phyloP scores from a whole-genome alignment of 108 stramenopile species.

The Licmophora abbreviata region DNA sequence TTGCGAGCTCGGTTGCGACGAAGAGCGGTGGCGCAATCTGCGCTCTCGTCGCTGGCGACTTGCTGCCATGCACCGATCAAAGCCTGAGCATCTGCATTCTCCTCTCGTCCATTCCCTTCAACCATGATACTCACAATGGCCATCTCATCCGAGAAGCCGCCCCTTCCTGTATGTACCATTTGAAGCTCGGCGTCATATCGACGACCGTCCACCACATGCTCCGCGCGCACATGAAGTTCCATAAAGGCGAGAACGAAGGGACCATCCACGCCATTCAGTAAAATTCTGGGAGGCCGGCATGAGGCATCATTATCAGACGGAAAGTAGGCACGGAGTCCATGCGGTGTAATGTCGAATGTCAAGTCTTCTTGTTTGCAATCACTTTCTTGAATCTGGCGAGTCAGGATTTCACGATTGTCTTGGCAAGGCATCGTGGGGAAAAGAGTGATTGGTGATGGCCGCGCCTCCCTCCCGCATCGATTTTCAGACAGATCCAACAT shows the following conservation, averaged over 20 bases:
- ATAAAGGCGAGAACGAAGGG: constrained; percentile 10
- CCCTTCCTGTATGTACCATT: constrained; percentile 18
- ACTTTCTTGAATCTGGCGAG: constrained; percentile 10
- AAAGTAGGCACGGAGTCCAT: constrained; percentile 12
- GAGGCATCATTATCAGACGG: constrained; percentile 3
- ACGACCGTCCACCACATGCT: constrained; percentile 23
- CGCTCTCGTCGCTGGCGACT: background rate
- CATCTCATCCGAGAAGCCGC: constrained; percentile 1
- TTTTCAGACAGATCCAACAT: background rate
- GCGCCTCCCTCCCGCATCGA: background rate
- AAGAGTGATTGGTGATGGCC: constrained; percentile 8
- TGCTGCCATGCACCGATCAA: constrained; percentile 21
- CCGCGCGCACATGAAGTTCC: constrained; percentile 26
- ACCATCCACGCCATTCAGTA: constrained; percentile 4
- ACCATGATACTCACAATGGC: constrained; percentile 19
- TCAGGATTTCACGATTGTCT: constrained; percentile 15
- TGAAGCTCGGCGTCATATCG: constrained; percentile 30
- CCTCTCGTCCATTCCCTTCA: constrained; percentile 10
- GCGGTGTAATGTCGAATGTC: constrained; percentile 20
- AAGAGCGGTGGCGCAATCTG: constrained; percentile 2
- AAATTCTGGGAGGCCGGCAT: constrained; percentile 13
- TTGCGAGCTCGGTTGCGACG: background rate
- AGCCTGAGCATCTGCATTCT: constrained; percentile 14
- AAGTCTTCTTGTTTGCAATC: constrained; percentile 6
- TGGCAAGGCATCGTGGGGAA: background rate